Base-by-base conservation (phyloP, 148 eudicot genomes). In the Suaeda aralocaspica region DNA sequence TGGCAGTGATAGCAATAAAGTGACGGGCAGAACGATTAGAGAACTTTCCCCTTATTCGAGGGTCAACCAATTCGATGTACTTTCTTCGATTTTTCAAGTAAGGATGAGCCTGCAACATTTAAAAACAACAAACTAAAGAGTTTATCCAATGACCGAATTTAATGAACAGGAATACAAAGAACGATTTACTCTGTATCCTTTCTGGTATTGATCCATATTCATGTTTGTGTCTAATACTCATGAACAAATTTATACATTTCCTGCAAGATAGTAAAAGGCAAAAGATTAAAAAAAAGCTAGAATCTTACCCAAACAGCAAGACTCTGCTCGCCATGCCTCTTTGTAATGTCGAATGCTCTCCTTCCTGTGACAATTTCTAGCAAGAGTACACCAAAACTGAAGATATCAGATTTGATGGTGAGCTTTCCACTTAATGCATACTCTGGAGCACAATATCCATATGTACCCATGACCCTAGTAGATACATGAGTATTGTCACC, bases 381-480 rank as follows among this genome's bases (percentile, higher is more conserved):
- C 56, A 93, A 71, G 52, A 93, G 89, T 2, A 93, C 95, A 21
- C 98, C 94, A 72, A 93, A 93, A 84, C 92, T 87, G 60, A 85
- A 93, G 48, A 93, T 88, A 63, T 93, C 96, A 18, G 95, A 85
- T 74, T 90, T 93, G 5, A 83, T 19, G 65, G 87, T 88, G 29
- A 90, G 70, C 57, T 90, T 90, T 9, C 98, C 96, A 60, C 86
- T 90, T 82, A 89, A 84, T 28, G 96, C 98, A 64, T 92, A 92
- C 64, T 92, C 96, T 0, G 98, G 96, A 34, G 96, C 96, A 66
- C 98, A 93, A 33, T 93, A 93, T 22, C 98, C 95, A 45, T 84
- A 88, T 1, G 96, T 93, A 66, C 98, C 98, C 89, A 93, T 87
- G 60, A 93, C 95, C 63, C 98, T 72, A 25, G 96, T 90, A 11